These are phyloP conservation scores for Lipomyces spencermartinsiae DNA, from an alignment of 805 yeast species.

Conservation along the genomic window DNA sequence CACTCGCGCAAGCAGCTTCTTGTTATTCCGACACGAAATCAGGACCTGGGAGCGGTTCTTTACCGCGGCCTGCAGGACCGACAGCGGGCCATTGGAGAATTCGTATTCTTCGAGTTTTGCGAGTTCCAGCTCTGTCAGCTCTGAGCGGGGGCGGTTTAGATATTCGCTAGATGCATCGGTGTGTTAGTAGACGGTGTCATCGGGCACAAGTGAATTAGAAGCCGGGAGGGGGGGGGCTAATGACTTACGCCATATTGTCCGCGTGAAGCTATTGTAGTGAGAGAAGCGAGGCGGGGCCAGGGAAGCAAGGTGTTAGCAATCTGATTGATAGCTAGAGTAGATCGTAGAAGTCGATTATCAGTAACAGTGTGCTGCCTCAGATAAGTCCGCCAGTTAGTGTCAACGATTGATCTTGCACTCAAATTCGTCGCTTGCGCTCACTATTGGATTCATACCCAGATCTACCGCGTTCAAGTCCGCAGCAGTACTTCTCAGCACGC, in stretches of 20 bases:
- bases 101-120: constrained; percentile 87
- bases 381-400: not conserved
- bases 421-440: not conserved
- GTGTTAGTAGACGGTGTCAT: not conserved
- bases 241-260: constrained; percentile 1
- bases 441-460: not conserved
- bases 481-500: not conserved
- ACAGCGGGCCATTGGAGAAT: constrained; percentile 87
- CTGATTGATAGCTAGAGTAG: not conserved
- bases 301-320: no score
- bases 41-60: constrained; percentile 76
- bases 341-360: not conserved
- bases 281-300: no score
- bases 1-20: constrained; percentile 85
- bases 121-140: constrained; percentile 78
- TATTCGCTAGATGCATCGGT: constrained; percentile 56
- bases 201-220: no score
- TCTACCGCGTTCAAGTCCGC: not conserved
- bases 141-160: constrained; percentile 75
- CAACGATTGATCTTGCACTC: not conserved
- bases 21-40: constrained; percentile 90
- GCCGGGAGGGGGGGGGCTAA: not conserved
- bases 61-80: constrained; percentile 83
- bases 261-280: no score
- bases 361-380: not conserved